phyloP scores from a whole-genome alignment of 495 filamentous ascomycete species.

The Penicillium maclennaniae region DNA sequence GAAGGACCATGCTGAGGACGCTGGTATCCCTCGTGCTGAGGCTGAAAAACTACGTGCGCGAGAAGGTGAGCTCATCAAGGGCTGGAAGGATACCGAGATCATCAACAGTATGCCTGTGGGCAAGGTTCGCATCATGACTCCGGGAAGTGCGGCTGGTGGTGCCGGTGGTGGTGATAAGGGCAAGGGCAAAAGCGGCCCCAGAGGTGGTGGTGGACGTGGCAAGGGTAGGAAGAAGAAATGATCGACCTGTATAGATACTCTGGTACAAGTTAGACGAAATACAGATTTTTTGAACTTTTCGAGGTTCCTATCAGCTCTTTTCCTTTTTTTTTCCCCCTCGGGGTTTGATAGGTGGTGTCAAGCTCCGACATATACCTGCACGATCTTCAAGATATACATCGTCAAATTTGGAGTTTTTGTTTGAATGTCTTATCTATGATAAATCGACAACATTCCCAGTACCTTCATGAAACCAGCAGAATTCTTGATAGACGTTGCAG shows the following conservation, averaged over 20 bases:
- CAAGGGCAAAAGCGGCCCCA: slow-evolving; percentile 37
- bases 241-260: background rate
- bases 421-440: background rate
- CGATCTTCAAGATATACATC: background rate
- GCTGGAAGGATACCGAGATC: slow-evolving; percentile 76
- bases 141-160: slow-evolving; percentile 42
- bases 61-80: slow-evolving; percentile 78
- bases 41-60: slow-evolving; percentile 73
- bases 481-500: no score
- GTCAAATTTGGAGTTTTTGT: background rate
- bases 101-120: slow-evolving; percentile 76
- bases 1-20: slow-evolving; percentile 46
- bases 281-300: background rate
- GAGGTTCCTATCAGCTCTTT: no score
- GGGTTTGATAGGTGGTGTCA: background rate
- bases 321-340: background rate
- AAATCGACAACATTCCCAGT: background rate
- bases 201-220: slow-evolving; percentile 35
- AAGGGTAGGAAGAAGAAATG: slow-evolving; percentile 47
- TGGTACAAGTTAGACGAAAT: slow-evolving; percentile 10
- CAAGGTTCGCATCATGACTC: slow-evolving; percentile 78
- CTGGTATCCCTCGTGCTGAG: slow-evolving; percentile 57
- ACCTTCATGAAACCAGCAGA: background rate
- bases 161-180: slow-evolving; percentile 43
- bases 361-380: background rate